Base-by-base conservation (phyloP, 352 stramenopile species). In the Blastocystis sp. region DNA sequence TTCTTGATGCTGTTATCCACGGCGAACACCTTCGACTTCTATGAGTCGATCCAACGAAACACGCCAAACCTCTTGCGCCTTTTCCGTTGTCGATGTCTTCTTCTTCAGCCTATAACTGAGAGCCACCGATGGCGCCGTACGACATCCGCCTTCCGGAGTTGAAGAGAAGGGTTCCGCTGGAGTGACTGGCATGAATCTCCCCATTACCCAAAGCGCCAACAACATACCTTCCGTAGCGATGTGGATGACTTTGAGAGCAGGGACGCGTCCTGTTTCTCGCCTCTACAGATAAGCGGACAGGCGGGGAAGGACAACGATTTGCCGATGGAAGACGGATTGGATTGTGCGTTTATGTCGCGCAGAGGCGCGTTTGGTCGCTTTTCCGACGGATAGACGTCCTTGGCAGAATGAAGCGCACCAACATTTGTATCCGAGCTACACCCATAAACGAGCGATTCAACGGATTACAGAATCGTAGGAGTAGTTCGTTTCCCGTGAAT, bases 1-100 rank as follows among this genome's bases (percentile, higher is more conserved):
- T 29, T 69, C 55, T 85, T 85, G 74, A 85, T 24, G 45, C 60
- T 85, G 74, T 85, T 85, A 31, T 85, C 74, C n/a, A 85, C 74
- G 19, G 50, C 55, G 19, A 85, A n/a, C 10, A 62, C 41, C 24
- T 66, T 16, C 3, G 74, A 69, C 39, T 69, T 85, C 74, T 85
- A 63, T 2, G 6, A 45, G 26, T 21, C 6, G 29, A 24, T 24
- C 41, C 12, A n/a, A 65, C 9, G 39, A 26, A 66, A 63, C 24
- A 29, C 16, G n/a, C 3, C 16, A 37, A 37, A 33, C 63, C 21
- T 71, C 66, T 31, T 24, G n/a, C 10, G 66, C 10, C 29, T 77
- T 77, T n/a, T 77, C 66, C 45, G 16, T 37, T 21, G 35, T 29
- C 1, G 66, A 50, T 24, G 74, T 33, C 41, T 85, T 69, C 6